Evolutionary conservation across 2,329 filamentous ascomycete genomes (phyloP).

Genomic region (Fusarium piperis): DNA sequence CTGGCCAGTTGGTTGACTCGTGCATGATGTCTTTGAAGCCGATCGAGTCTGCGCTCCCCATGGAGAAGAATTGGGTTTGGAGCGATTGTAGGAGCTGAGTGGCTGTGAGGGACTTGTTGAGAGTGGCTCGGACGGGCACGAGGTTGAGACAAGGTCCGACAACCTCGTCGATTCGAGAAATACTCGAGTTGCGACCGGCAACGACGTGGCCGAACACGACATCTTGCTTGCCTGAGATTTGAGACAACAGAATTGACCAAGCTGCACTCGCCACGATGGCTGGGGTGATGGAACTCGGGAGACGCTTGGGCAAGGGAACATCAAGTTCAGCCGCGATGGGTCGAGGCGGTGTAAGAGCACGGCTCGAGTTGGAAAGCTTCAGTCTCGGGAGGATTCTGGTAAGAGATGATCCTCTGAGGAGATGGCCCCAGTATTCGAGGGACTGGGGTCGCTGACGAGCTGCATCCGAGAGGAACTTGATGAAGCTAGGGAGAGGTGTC

Average conservation of each 20-base stretch:
- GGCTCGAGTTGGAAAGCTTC: neutral
- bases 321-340: neutral
- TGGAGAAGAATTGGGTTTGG: constrained; percentile 6
- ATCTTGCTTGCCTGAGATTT: constrained; percentile 47
- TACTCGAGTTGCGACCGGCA: constrained; percentile 50
- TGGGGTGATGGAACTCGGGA: neutral
- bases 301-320: neutral
- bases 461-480: constrained; percentile 5
- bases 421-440: constrained; percentile 54
- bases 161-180: constrained; percentile 47
- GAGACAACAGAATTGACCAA: constrained; percentile 51
- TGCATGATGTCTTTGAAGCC: neutral
- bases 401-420: constrained; percentile 50
- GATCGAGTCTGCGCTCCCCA: neutral
- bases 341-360: neutral
- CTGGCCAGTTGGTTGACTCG: constrained; percentile 30
- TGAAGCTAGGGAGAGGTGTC: constrained; percentile 39
- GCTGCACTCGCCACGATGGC: constrained; percentile 53
- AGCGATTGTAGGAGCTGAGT: neutral
- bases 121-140: constrained; percentile 22
- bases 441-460: neutral
- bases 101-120: neutral
- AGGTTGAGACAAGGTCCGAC: constrained; percentile 54
- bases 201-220: constrained; percentile 54
- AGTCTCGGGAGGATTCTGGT: constrained; percentile 41